Percentiles rank a stretch among this genome's conserved stretches.
phyloP scores from a whole-genome alignment of 805 yeast species.

The Saccharomycopsis lassenensis region DNA sequence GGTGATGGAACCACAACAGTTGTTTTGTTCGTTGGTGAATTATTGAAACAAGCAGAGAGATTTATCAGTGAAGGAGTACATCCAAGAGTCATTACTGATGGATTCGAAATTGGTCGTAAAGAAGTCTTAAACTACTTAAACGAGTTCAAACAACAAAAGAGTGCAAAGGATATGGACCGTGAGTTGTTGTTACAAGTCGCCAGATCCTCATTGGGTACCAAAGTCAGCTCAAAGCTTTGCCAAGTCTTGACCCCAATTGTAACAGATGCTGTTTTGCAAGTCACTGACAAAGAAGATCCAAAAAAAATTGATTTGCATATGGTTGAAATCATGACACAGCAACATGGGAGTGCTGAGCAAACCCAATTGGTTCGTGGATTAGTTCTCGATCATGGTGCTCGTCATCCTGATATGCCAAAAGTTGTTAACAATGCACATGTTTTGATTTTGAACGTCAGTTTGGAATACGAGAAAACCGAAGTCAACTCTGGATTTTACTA shows the following conservation, averaged over 20 bases:
- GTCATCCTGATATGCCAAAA: conserved; percentile 99
- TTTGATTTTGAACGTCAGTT: conserved; percentile 81
- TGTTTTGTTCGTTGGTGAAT: conserved; percentile 85
- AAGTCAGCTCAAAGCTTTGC: conserved; percentile 66
- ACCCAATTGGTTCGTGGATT: conserved; percentile 79
- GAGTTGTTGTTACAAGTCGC: conserved; percentile 89
- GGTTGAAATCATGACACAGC: conserved; percentile 99
- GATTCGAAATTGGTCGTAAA: conserved; percentile 82
- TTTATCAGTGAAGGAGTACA: conserved; percentile 89
- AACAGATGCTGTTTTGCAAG: conserved; percentile 87
- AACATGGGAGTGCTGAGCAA: conserved; percentile 76
- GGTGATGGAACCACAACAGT: conserved; percentile 99
- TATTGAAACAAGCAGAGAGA: conserved; percentile 89
- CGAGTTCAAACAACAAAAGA: conserved; percentile 35
- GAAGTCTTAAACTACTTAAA: conserved; percentile 63
- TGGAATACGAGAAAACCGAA: conserved; percentile 96
- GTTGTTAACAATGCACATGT: conserved; percentile 73
- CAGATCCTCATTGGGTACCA: conserved; percentile 77
- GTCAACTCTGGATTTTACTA: conserved; percentile 94
- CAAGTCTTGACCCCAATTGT: conserved; percentile 86
- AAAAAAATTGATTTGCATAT: conserved; percentile 73
- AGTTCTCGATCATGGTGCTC: conserved; percentile 95
- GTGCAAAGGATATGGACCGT: conserved; percentile 50
- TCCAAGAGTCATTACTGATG: conserved; percentile 90
- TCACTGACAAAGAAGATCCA: conserved; percentile 36